phyloP scores from a whole-genome alignment of 2,329 filamentous ascomycete genomes.

The Fusarium sp. region DNA sequence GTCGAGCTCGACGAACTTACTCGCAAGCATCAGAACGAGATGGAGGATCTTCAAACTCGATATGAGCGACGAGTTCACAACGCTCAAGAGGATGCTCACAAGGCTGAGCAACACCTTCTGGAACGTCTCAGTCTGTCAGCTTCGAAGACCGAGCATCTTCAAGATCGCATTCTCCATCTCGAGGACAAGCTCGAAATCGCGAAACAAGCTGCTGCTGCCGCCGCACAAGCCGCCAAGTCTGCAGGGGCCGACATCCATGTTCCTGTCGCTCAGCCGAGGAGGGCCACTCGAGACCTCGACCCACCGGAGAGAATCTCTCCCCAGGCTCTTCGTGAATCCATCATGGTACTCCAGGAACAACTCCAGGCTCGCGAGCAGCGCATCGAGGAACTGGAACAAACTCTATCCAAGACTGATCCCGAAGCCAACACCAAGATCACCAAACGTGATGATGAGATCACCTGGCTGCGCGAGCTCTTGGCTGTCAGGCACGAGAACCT shows the following conservation, averaged over 20 bases:
- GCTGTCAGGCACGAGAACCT: conserved; percentile 91
- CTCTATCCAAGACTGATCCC: conserved; percentile 75
- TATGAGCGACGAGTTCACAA: conserved; percentile 80
- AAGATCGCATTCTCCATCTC: conserved; percentile 84
- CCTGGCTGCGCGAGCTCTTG: conserved; percentile 92
- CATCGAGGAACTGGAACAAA: conserved; percentile 86
- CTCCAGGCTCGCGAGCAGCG: conserved; percentile 91
- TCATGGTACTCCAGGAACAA: conserved; percentile 96
- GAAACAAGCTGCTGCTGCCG: conserved; percentile 85
- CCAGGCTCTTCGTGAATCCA: conserved; percentile 93
- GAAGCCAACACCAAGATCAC: conserved; percentile 85
- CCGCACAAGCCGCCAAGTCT: conserved; percentile 77
- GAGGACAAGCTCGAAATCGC: conserved; percentile 93
- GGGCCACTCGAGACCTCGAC: conserved; percentile 55
- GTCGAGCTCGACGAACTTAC: conserved; percentile 62
- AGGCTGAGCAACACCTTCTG: conserved; percentile 80
- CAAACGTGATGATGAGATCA: conserved; percentile 93
- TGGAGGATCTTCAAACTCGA: conserved; percentile 80
- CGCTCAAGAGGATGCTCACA: conserved; percentile 82
- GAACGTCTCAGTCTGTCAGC: conserved; percentile 85
- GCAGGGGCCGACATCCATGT: conserved; percentile 58
- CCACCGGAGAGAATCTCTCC: conserved; percentile 89
- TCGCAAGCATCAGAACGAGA: conserved; percentile 72
- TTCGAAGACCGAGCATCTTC: conserved; percentile 85
- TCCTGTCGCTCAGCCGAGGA: conserved; percentile 36